Conservation (phyloP, 106 monocot genomes). For the Dendrobium chrysotoxum region DNA sequence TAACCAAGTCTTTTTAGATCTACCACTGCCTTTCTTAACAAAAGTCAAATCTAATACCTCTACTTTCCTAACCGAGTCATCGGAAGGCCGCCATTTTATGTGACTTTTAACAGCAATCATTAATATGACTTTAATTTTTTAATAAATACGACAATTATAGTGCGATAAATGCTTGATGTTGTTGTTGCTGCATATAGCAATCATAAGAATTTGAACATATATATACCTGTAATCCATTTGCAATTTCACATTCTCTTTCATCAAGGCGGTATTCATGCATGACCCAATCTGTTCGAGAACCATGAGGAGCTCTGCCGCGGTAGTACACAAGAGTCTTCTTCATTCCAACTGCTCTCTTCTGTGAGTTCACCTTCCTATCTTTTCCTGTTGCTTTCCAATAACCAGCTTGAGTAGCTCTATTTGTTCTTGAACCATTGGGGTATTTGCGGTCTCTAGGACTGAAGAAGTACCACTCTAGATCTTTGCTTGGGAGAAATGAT, state of each 20-base stretch:
- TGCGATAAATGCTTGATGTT: no score
- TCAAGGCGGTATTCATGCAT: slow-evolving; percentile 96
- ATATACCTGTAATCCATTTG: slow-evolving; percentile 57
- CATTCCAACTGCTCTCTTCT: slow-evolving; percentile 59
- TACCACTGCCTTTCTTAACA: no score
- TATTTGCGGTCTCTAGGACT: slow-evolving; percentile 89
- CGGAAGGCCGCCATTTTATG: no score
- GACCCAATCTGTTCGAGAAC: slow-evolving; percentile 84
- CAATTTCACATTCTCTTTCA: slow-evolving; percentile 74
- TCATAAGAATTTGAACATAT: neutral
- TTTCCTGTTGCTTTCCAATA: slow-evolving; percentile 98
- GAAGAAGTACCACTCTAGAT: slow-evolving; percentile 97
- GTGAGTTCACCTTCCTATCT: slow-evolving; percentile 68
- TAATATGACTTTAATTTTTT: no score
- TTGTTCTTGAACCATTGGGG: slow-evolving; percentile 86
- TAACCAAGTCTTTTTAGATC: no score
- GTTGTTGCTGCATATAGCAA: no score
- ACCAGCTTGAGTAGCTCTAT: slow-evolving; percentile 74
- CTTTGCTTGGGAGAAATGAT: slow-evolving; percentile 87
- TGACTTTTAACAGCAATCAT: no score
- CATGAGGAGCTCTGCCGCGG: slow-evolving; percentile 83
- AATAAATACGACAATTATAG: no score
- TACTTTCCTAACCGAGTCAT: no score
- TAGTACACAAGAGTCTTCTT: slow-evolving; percentile 96
- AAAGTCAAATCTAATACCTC: no score